A percentile compares a stretch with the other conserved stretches of the same genome.
phyloP scores from a whole-genome alignment of 805 yeast species.

The Lipomyces anomalus region DNA sequence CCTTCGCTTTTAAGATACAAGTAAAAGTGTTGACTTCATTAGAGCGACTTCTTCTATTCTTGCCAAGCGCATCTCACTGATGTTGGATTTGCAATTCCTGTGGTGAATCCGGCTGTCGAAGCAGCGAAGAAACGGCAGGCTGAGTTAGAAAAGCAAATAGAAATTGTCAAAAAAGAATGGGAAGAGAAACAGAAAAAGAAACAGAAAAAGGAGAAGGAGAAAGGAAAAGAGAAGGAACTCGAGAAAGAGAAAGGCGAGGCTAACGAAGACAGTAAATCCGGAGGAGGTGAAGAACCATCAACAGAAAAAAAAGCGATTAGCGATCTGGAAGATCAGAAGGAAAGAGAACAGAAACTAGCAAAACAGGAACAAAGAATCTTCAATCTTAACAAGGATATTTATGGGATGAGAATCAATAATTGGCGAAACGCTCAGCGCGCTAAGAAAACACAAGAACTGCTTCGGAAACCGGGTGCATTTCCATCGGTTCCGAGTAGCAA shows the following conservation, averaged over 20 bases:
- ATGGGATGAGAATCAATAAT: constrained; percentile 36
- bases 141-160: constrained; percentile 32
- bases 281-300: constrained; percentile 26
- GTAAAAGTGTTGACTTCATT: not conserved
- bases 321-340: constrained; percentile 15
- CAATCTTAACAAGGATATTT: constrained; percentile 40
- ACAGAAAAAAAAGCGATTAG: constrained; percentile 15
- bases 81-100: constrained; percentile 42
- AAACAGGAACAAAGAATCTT: constrained; percentile 36
- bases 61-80: constrained; percentile 49
- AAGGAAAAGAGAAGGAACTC: constrained; percentile 17
- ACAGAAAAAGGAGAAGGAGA: constrained; percentile 20
- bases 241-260: constrained; percentile 18
- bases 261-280: constrained; percentile 16
- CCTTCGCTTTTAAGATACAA: not conserved
- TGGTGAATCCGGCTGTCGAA: constrained; percentile 38
- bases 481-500: constrained; percentile 34
- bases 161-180: constrained; percentile 32
- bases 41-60: constrained; percentile 47
- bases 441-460: constrained; percentile 29
- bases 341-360: constrained; percentile 12
- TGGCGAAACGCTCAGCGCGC: constrained; percentile 30
- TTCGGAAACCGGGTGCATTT: constrained; percentile 31
- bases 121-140: constrained; percentile 28
- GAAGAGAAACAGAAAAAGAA: constrained; percentile 24